Percentiles rank a stretch among this genome's conserved stretches.
Evolutionary conservation across 371 early-diverging fungal species (phyloP).

Genomic region (Apophysomyces trapeziformis): DNA sequence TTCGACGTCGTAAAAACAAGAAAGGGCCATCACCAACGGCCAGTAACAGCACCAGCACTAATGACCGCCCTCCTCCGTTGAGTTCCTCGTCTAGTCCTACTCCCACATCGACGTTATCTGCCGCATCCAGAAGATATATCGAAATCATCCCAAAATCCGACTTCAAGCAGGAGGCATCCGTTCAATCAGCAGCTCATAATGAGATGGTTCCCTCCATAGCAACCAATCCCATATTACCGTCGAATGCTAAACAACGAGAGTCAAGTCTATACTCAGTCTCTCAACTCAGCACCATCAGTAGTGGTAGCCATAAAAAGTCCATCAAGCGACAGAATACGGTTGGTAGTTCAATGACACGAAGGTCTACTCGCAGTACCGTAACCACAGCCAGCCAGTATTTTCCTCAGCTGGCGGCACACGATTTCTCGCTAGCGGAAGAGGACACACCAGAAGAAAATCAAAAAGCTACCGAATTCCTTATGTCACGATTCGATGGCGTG

Average conservation of each 20-base stretch:
- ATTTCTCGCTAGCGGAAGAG: background rate
- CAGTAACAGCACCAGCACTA: slow-evolving; percentile 6
- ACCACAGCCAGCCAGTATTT: slow-evolving; percentile 2
- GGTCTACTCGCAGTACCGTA: background rate
- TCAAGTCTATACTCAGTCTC: slow-evolving; percentile 1
- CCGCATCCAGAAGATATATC: slow-evolving; percentile 23
- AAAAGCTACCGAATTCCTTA: background rate
- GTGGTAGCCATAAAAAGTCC: background rate
- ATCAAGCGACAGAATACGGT: background rate
- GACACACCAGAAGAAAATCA: background rate
- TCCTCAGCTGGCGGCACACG: background rate
- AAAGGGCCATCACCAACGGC: background rate
- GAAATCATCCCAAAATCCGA: slow-evolving; percentile 29
- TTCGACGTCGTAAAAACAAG: slow-evolving; percentile 15
- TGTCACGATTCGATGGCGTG: slow-evolving; percentile 11
- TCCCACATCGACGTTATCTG: slow-evolving; percentile 3
- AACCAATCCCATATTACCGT: background rate
- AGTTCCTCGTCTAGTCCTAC: slow-evolving; percentile 9
- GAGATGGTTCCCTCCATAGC: background rate
- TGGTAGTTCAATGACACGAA: slow-evolving; percentile 1
- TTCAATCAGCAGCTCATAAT: background rate
- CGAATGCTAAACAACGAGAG: background rate
- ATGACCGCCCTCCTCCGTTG: background rate
- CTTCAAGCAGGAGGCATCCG: background rate
- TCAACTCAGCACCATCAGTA: background rate